Base-by-base conservation (phyloP, 2,329 filamentous ascomycete genomes). In the Leptosphaerulina australis region DNA sequence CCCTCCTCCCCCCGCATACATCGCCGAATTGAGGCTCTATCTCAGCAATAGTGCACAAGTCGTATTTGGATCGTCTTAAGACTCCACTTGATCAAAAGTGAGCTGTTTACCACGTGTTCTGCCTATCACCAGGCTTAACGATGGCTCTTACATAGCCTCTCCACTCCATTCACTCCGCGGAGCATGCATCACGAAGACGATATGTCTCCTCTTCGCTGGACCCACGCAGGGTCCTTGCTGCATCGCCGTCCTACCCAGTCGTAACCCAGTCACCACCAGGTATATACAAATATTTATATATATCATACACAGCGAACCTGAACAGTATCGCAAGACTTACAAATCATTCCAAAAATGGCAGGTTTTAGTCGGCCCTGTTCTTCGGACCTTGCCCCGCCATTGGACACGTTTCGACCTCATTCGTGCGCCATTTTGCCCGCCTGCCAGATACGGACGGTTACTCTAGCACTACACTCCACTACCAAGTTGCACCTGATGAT, bases 21-120 rank as follows among this genome's bases (percentile, higher is more conserved):
- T 48, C 24, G 45, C 45, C 30, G 45, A 41, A 31, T 48, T 48
- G 45, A 48, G 45, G 45, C 45, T 48, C 45, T 29, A 41, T 25
- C 29, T 31, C 41, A 41, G 45, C 30, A n/a, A 17, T 48, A 20
- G 37, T 31, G 31, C 18, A 22, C 5, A 21, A 8, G 20, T 15
- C 18, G 44, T 39, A 35, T 40, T 34, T 10, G 12, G 44, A 48
- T 48, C 36, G 14, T 28, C 34, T n/a, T n/a, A 17, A 8, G 20
- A 15, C 5, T 31, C 35, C 44, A 39, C 44, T 47, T 47, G 28
- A 22, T 28, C 15, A 21, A 8, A 7, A 9, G 8, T 35, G 40
- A 20, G 17, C 7, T 28, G 22, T 22, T 21, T 14, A 14, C 45
- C 45, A 49, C 38, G 25, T 43, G 45, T 31, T 31, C 20, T 46